Evolutionary conservation across 257 asterid genomes (phyloP), one percentile per base, ranked within the genome.

Genomic region (Scutellaria baicalensis): DNA sequence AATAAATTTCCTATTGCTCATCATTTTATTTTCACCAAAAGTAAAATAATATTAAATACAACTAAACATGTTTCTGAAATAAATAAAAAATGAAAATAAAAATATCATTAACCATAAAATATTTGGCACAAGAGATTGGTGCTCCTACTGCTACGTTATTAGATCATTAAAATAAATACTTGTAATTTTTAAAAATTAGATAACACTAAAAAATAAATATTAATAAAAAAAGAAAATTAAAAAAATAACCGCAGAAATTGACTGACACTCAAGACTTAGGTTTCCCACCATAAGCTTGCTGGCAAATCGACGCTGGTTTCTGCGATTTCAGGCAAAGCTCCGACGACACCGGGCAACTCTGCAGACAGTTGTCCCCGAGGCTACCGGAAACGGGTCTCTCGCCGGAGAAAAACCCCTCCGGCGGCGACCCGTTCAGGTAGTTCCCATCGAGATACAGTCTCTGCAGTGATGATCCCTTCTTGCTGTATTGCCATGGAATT

Each of bases 371-470:
- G 75, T 90, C 98, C 17, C 98, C 97, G 17, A 93, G 61, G 64
- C 96, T 90, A 7, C 98, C 97, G 68, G 90, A 73, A 18, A 86
- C 84, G 42, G 84, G 18, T 42, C 61, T 51, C 4, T 45, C 54
- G 45, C 83, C 83, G 67, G 79, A 65, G 77, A 93, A 86, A 7
- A 88, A 77, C 16, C 86, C 92, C 45, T 70, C 75, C 84, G 98
- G 98, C 79, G 97, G 93, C 6, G 85, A 79, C 27, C 97, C 97
- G 67, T 84, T 90, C 39, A 90, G 74, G 74, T 56, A 90, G 66
- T 93, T 93, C 8, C 98, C 98, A 67, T 93, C 96, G 2, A 93
- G 86, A 44, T 71, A 93, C 77, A 93, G 64, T 48, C 98, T 69
- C 65, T 76, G 83, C 56, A 90, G 74, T 0, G 81, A 16, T 1